These are phyloP conservation scores for Venustampulla echinocandica DNA, from an alignment of 495 filamentous ascomycete species.

Conservation along the genomic window DNA sequence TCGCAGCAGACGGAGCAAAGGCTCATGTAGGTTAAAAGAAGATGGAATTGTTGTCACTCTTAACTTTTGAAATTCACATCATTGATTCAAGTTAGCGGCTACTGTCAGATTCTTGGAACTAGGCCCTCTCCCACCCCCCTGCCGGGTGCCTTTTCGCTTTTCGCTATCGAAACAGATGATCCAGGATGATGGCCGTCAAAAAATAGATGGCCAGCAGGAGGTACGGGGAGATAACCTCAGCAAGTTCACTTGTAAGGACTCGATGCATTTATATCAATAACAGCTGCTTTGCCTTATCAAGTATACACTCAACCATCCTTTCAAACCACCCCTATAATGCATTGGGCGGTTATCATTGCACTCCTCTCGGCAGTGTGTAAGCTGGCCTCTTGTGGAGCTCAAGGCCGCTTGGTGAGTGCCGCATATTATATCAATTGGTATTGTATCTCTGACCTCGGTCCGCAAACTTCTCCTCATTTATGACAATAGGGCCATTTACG, in stretches of 20 bases:
- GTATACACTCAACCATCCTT: neutral
- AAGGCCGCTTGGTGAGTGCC: constrained; percentile 27
- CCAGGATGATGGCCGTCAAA: too few relatives aligned
- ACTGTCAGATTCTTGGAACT: too few relatives aligned
- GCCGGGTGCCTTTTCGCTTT: too few relatives aligned
- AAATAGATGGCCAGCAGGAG: neutral
- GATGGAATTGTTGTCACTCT: too few relatives aligned
- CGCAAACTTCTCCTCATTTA: neutral
- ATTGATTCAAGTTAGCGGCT: too few relatives aligned
- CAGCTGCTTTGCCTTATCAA: neutral
- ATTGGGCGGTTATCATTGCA: constrained; percentile 1
- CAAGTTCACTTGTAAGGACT: neutral
- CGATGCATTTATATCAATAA: neutral
- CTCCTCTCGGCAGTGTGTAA: neutral
- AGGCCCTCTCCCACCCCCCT: too few relatives aligned
- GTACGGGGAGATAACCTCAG: neutral
- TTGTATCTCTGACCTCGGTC: neutral
- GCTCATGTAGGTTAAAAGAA: too few relatives aligned
- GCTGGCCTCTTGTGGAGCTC: neutral
- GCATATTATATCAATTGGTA: constrained; percentile 76
- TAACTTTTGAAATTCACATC: too few relatives aligned
- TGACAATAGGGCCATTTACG: constrained; percentile 68
- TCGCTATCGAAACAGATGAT: too few relatives aligned
- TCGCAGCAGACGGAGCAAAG: too few relatives aligned
- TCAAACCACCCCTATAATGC: neutral